Evolutionary conservation across 352 stramenopile genomes (phyloP).

Genomic region (Pythium pyrilobum): DNA sequence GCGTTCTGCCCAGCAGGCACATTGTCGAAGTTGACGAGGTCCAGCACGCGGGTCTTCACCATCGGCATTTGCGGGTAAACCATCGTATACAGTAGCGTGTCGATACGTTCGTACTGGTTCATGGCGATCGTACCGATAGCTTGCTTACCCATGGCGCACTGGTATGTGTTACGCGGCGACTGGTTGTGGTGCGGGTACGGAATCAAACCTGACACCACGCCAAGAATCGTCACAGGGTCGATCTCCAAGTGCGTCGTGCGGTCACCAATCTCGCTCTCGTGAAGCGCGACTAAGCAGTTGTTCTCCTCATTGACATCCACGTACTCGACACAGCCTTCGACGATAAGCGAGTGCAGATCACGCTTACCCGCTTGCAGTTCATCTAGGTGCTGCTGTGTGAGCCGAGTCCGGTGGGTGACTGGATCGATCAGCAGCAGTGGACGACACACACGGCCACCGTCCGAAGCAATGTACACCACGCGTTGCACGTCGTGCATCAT

Average conservation of each 20-base stretch:
- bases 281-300: conserved; percentile 98
- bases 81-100: conserved; percentile 98
- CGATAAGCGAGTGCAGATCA: conserved; percentile 81
- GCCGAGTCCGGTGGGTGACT: conserved; percentile 82
- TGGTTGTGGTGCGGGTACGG: conserved; percentile 99
- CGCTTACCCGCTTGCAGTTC: conserved; percentile 77
- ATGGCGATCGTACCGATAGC: conserved; percentile 99
- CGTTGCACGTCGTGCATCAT: conserved; percentile 97
- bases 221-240: conserved; percentile 98
- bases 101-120: conserved; percentile 99
- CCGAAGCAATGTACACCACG: conserved; percentile 97
- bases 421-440: conserved; percentile 94
- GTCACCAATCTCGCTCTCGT: conserved; percentile 88
- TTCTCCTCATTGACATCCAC: conserved; percentile 99
- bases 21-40: conserved; percentile 98
- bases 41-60: conserved; percentile 98
- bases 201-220: conserved; percentile 98
- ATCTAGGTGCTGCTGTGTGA: conserved; percentile 96
- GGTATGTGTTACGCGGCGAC: conserved; percentile 99
- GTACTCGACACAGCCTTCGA: conserved; percentile 98
- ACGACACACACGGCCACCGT: conserved; percentile 97
- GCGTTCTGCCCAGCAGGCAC: conserved; percentile 98
- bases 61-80: conserved; percentile 99
- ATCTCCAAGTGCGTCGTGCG: conserved; percentile 99
- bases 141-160: conserved; percentile 99